Evolutionary conservation across 305 asterid species (phyloP), one percentile per base, ranked within the genome.

Genomic region (Salvia sclarea): DNA sequence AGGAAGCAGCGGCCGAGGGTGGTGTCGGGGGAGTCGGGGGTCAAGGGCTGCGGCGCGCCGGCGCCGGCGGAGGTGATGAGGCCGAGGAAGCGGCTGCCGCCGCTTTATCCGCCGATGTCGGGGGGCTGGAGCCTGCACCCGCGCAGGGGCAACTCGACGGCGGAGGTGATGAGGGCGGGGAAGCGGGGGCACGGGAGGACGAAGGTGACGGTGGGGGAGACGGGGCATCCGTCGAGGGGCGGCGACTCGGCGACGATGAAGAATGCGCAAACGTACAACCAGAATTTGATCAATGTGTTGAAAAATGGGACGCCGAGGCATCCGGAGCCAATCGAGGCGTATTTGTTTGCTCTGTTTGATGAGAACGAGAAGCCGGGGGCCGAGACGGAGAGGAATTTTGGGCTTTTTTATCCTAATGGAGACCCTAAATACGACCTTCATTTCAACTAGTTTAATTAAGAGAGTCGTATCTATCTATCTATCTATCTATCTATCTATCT

Each of bases 361-460:
- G 90, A 86, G 63, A 61, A 84, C 59, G 84, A 44, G 38, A 88
- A 84, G 81, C 30, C 83, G 82, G 72, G 72, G 4, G 22, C 48
- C 1, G 85, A 77, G 49, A 3, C 8, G 5, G 89, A 88, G 85
- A 81, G 35, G 83, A 69, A 86, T 60, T 88, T 75, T 6, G 87
- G 93, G 12, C 61, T 88, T 8, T 83, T 77, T 69, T 9, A 10
- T 5, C 74, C 90, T 6, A 75, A 75, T 49, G 76, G 72, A 12
- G 79, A 75, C 10, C 79, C 68, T 0, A 86, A 88, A 70, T 82
- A 78, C 60, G 76, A 58, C 21, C 4, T 58, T 1, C 5, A 58
- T 40, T 58, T 58, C 48, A 58, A 57, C 45, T 57, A 57, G 28
- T 33, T 33, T 33, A n/a, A n/a, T n/a, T n/a, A n/a, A n/a, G n/a